Evolutionary conservation across 192 early-diverging fungal species (phyloP).

Genomic region (Entomortierella lignicola): DNA sequence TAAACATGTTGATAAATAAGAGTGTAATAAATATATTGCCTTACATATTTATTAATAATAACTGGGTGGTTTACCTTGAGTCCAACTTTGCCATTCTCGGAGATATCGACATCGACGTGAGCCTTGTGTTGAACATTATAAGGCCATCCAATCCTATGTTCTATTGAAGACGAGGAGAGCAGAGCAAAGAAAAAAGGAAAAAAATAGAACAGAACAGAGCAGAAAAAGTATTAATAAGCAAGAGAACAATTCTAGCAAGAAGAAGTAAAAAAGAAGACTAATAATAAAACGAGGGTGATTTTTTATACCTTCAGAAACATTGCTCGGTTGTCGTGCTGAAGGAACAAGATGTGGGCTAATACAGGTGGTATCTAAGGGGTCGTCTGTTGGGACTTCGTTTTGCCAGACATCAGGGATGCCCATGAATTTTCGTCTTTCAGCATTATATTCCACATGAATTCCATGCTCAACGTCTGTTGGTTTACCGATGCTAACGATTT

Average conservation of each 20-base stretch:
- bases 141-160: constrained; percentile 60
- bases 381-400: constrained; percentile 62
- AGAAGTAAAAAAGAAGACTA: neutral
- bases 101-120: constrained; percentile 62
- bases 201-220: neutral
- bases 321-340: constrained; percentile 23
- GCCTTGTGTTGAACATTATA: constrained; percentile 65
- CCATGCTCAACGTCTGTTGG: constrained; percentile 68
- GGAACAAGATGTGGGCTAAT: constrained; percentile 67
- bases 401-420: constrained; percentile 71
- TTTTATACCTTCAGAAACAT: constrained; percentile 13
- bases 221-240: neutral
- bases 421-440: constrained; percentile 64
- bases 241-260: too few species aligned
- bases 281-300: neutral
- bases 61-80: constrained; percentile 10
- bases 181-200: neutral
- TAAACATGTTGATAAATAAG: neutral
- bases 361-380: constrained; percentile 63
- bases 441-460: constrained; percentile 67
- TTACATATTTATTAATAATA: too few species aligned
- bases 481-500: constrained; percentile 63
- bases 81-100: constrained; percentile 14
- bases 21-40: too few species aligned
- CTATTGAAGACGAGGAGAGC: constrained; percentile 6